Conservation (phyloP, 75 land plant genomes). For the Selaginella moellendorffii region DNA sequence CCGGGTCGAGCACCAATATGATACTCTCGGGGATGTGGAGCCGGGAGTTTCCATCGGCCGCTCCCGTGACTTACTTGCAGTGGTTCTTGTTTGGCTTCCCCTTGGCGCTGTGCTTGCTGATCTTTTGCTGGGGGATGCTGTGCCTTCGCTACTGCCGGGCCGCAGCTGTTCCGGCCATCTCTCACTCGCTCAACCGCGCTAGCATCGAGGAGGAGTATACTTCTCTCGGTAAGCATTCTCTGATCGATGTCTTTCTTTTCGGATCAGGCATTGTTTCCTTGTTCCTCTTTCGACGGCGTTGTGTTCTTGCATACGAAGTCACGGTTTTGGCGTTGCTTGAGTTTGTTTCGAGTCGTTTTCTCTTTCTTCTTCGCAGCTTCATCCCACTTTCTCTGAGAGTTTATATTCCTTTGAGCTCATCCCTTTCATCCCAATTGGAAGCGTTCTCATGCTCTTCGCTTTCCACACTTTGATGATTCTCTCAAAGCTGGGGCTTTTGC, state of each 20-base stretch:
- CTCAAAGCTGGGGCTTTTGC: no score
- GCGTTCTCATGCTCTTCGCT: no score
- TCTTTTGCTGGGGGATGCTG: conserved; percentile 46
- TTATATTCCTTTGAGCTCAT: no score
- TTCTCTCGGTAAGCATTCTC: conserved; percentile 39
- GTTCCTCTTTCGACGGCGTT: no score
- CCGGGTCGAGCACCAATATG: conserved; percentile 74
- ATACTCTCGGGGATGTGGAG: conserved; percentile 68
- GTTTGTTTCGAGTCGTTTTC: no score
- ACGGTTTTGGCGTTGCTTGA: no score
- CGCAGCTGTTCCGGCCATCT: conserved; percentile 21
- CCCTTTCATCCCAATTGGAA: no score
- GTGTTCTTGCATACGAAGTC: no score
- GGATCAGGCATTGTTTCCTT: background rate
- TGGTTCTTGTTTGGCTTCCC: conserved; percentile 79
- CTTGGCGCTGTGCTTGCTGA: conserved; percentile 35
- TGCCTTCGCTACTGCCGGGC: conserved; percentile 40
- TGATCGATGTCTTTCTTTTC: background rate
- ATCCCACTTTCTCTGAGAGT: no score
- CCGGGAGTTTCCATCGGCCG: conserved; percentile 40
- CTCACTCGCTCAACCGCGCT: conserved; percentile 35
- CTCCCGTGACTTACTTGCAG: conserved; percentile 51
- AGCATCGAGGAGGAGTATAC: conserved; percentile 51
- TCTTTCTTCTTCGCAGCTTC: no score
- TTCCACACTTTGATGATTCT: no score